Evolutionary conservation across 176 grass and related monocot genomes (phyloP), one percentile per base, ranked within the genome.

Genomic region (Eremochloa ophiuroides): DNA sequence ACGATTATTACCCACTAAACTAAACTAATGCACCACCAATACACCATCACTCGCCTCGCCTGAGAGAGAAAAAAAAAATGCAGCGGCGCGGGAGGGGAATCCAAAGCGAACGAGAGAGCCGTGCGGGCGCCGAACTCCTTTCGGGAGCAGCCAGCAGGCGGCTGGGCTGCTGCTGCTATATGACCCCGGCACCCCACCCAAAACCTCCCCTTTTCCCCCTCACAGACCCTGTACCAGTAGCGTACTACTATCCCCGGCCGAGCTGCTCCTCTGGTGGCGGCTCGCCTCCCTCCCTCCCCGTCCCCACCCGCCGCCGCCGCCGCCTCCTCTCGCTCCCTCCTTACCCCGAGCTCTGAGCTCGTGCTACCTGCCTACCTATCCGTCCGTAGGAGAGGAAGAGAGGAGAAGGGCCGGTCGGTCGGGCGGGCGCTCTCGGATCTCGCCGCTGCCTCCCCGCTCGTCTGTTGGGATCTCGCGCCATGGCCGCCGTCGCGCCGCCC

Each of bases 401-500:
- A 63, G 63, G n/a, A 69, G 40, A 71, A 62, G 27, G 82, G n/a
- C 42, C 71, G 82, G 9, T 29, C 58, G 77, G 35, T 48, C 58
- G 76, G 26, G 37, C 55, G 66, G 83, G 78, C 12, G 71, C 71
- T 81, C 77, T 75, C 65, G 87, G 87, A 89, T 89, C 87, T 85
- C 81, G 71, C 46, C 31, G 81, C 59, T 43, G 76, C 76, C 82
- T 84, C 62, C 31, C 7, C 15, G 2, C 10, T 31, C 17, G 30
- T 70, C 18, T 16, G 62, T 76, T 87, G 78, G 77, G 76, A 85
- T 91, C 83, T 82, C 42, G 20, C 37, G 10, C 37, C 83, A 94
- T 94, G 92, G 87, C 87, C 40, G 76, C 88, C 80, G 89, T 94
- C 30, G 89, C 87, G 84, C 85, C 85, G 42, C 65, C 87, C 25